Conservation (phyloP, 352 stramenopile species). For the Phytopythium chamaehyphon region DNA sequence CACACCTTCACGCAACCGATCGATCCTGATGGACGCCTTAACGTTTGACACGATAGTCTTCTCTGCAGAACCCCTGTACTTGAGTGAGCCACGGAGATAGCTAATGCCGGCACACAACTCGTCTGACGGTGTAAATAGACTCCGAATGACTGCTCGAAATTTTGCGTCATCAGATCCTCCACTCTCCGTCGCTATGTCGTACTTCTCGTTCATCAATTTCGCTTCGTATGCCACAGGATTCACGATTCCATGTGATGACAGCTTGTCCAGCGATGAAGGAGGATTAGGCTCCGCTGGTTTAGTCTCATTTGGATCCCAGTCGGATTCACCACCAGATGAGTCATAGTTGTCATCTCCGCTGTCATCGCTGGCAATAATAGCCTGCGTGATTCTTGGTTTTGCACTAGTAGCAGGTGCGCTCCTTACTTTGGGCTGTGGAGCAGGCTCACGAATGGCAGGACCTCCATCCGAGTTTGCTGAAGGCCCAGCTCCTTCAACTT, state of each 20-base stretch:
- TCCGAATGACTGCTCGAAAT: slow-evolving; percentile 68
- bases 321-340: slow-evolving; percentile 29
- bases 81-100: slow-evolving; percentile 45
- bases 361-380: slow-evolving; percentile 62
- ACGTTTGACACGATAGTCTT: slow-evolving; percentile 61
- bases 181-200: slow-evolving; percentile 48
- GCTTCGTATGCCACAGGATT: slow-evolving; percentile 18
- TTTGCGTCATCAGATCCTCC: slow-evolving; percentile 36
- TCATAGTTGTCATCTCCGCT: slow-evolving; percentile 59
- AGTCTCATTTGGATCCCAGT: slow-evolving; percentile 25
- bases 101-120: slow-evolving; percentile 59
- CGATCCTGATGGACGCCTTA: slow-evolving; percentile 58
- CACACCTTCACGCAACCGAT: slow-evolving; percentile 47
- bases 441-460: too few relatives aligned
- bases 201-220: slow-evolving; percentile 31
- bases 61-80: slow-evolving; percentile 48
- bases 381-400: slow-evolving; percentile 28
- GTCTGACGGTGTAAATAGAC: slow-evolving; percentile 67
- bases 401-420: not conserved
- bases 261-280: not conserved
- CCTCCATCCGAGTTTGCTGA: too few relatives aligned
- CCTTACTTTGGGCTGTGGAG: not conserved
- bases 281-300: slow-evolving; percentile 15
- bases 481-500: not conserved
- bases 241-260: too few relatives aligned